Conservation (phyloP, 768 basidiomycete species). For the Boletus reticulatus region DNA sequence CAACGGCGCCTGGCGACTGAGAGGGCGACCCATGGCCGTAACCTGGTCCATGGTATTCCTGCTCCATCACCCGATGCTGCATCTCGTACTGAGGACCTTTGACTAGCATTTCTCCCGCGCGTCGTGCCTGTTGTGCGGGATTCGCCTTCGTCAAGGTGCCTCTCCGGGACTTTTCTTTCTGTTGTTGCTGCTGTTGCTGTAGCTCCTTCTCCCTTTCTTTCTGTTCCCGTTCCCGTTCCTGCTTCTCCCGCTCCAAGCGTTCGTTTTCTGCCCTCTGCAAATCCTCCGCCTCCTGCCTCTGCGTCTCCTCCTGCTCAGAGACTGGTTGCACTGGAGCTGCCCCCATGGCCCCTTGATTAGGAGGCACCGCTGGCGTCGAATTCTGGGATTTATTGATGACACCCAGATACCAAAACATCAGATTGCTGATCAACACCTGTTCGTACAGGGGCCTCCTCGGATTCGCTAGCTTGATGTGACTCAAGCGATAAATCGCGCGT, state of each 20-base stretch:
- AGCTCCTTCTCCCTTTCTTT: conserved; percentile 27
- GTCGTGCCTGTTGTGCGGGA: conserved; percentile 46
- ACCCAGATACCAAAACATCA: conserved; percentile 99
- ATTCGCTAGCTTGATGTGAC: conserved; percentile 98
- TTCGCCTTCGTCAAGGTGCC: conserved; percentile 69
- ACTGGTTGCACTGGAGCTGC: conserved; percentile 26
- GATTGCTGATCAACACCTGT: conserved; percentile 89
- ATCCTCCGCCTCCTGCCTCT: conserved; percentile 42
- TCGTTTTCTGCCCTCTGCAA: conserved; percentile 41
- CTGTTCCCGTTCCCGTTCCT: conserved; percentile 55
- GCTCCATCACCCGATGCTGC: conserved; percentile 91
- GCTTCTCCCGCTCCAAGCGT: conserved; percentile 51
- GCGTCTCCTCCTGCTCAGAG: conserved; percentile 34
- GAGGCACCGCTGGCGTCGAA: conserved; percentile 35
- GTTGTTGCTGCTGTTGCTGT: conserved; percentile 37
- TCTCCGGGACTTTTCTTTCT: conserved; percentile 39
- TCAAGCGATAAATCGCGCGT: conserved; percentile 93
- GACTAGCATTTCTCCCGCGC: conserved; percentile 84
- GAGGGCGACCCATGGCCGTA: conserved; percentile 28
- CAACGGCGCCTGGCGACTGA: conserved; percentile 19
- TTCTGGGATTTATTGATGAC: conserved; percentile 91
- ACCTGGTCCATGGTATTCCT: conserved; percentile 61
- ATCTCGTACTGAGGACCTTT: conserved; percentile 90
- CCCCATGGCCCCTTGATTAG: conserved; percentile 30
- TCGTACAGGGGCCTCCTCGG: conserved; percentile 95